Base-by-base conservation (phyloP, 352 stramenopile genomes). In the Achlya hypogyna region DNA sequence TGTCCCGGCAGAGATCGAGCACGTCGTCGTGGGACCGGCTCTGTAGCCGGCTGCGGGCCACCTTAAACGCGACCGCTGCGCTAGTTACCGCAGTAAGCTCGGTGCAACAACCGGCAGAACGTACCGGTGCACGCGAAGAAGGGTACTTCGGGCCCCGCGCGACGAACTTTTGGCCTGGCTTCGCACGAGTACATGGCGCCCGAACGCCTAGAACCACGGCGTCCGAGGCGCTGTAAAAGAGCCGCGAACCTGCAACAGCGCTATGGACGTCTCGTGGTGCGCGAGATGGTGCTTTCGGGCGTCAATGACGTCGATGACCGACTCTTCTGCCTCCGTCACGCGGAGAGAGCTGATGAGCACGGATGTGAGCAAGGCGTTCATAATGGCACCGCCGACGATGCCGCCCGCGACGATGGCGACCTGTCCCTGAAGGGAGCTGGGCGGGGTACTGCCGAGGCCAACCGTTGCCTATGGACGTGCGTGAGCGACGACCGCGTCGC, bases 371-470 rank as follows among this genome's bases (percentile, higher is more conserved):
- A 67, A 45, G 2, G 60, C 60, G 60, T 34, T 52, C 25, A 67
- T 67, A 34, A 67, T 45, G 12, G 60, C 60, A 18, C 60, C 60
- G 18, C 60, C 60, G 23, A 67, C 42, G 35, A 67, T 67, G 45
- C 60, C 60, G 18, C 60, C 60, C 18, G 32, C 25, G 20, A 38
- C 42, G 23, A 67, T 58, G 20, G 22, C 60, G 10, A 67, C 42
- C 28, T 67, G 60, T n/a, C 60, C 60, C 43, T 67, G 60, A 5
- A 67, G 31, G n/a, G 60, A 67, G 10, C 35, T 29, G 28, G 60
- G 60, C 5, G 60, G 60, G 6, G 23, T 42, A 25, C 60, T 67
- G 9, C 60, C 60, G 5, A 60, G 34, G 8, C 60, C 60, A 9
- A 49, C 60, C 20, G 60, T 54, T 9, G 60, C 51, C 60, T 67